Conservation (phyloP, 1,284 basidiomycete species). For the Microbotryum silenes-acaulis region DNA sequence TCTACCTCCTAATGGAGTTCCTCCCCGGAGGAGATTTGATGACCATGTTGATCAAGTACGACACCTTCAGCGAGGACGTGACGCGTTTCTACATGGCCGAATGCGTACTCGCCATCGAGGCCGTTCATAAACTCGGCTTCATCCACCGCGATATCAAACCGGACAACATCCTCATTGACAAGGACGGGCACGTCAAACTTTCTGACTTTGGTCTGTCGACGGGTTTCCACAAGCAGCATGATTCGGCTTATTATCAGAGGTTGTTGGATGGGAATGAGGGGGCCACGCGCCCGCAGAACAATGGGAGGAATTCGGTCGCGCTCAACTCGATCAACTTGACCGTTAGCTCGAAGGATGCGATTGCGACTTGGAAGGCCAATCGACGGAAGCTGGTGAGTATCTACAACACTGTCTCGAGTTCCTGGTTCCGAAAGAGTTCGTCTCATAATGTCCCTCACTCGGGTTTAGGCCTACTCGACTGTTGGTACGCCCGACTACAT, state of each 20-base stretch:
- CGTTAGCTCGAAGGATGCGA: slow-evolving; percentile 85
- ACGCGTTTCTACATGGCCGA: slow-evolving; percentile 99
- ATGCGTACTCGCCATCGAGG: slow-evolving; percentile 94
- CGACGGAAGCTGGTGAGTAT: slow-evolving; percentile 74
- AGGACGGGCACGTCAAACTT: slow-evolving; percentile 86
- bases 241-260: slow-evolving; percentile 88
- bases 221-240: slow-evolving; percentile 89
- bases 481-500: slow-evolving; percentile 99
- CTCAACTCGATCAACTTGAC: slow-evolving; percentile 92
- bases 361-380: slow-evolving; percentile 98
- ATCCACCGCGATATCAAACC: slow-evolving; percentile 98
- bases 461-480: slow-evolving; percentile 79
- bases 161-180: slow-evolving; percentile 95
- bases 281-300: slow-evolving; percentile 8
- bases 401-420: slow-evolving; percentile 13
- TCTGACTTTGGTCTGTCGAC: slow-evolving; percentile 93
- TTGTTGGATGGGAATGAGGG: slow-evolving; percentile 58
- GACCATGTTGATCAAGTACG: slow-evolving; percentile 99
- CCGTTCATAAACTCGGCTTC: slow-evolving; percentile 96
- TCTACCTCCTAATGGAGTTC: slow-evolving; percentile 99
- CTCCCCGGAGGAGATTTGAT: slow-evolving; percentile 95
- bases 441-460: not conserved
- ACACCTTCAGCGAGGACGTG: slow-evolving; percentile 97
- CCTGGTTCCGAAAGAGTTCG: not conserved
- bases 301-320: slow-evolving; percentile 78